Percentiles rank a stretch among this genome's conserved stretches.
Evolutionary conservation across 306 rosid genomes (phyloP).

Genomic region (Casuarina glauca): DNA sequence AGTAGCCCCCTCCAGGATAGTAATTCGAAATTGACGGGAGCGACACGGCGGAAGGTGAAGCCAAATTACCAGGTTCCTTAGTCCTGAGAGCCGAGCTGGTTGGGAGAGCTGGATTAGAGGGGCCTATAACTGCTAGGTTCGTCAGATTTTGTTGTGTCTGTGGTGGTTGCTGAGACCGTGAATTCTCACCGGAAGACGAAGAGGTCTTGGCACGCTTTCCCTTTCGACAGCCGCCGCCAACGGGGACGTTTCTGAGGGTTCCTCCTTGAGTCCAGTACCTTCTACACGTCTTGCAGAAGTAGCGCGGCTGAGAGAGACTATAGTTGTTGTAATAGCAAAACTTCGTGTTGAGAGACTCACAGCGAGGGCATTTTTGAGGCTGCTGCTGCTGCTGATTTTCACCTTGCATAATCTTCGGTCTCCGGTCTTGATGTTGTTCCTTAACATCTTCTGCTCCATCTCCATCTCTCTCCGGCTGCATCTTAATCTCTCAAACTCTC

Average conservation of each 20-base stretch:
- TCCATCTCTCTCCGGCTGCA: slow-evolving; percentile 29
- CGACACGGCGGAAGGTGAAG: slow-evolving; percentile 5
- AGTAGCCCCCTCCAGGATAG: slow-evolving; percentile 34
- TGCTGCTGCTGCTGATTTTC: slow-evolving; percentile 27
- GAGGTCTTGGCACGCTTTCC: slow-evolving; percentile 46
- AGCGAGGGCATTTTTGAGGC: slow-evolving; percentile 58
- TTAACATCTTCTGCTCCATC: slow-evolving; percentile 8
- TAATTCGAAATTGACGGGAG: slow-evolving; percentile 7
- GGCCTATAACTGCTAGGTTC: neutral
- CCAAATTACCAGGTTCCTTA: slow-evolving; percentile 5
- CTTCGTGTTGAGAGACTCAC: slow-evolving; percentile 60
- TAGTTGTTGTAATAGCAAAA: slow-evolving; percentile 73
- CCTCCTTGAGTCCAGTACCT: slow-evolving; percentile 80
- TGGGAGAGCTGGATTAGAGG: neutral
- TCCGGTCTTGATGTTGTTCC: slow-evolving; percentile 5
- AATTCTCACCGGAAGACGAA: slow-evolving; percentile 2
- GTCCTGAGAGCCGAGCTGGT: slow-evolving; percentile 9
- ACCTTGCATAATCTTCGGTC: neutral
- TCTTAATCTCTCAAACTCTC: neutral
- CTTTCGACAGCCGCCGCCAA: slow-evolving; percentile 59
- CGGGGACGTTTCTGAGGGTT: slow-evolving; percentile 59
- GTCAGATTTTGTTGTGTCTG: slow-evolving; percentile 20
- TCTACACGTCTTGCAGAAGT: slow-evolving; percentile 58
- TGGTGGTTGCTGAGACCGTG: slow-evolving; percentile 14
- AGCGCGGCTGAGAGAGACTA: slow-evolving; percentile 61